Evolutionary conservation across 2,329 filamentous ascomycete species (phyloP).

Genomic region (Penicillium sp.): DNA sequence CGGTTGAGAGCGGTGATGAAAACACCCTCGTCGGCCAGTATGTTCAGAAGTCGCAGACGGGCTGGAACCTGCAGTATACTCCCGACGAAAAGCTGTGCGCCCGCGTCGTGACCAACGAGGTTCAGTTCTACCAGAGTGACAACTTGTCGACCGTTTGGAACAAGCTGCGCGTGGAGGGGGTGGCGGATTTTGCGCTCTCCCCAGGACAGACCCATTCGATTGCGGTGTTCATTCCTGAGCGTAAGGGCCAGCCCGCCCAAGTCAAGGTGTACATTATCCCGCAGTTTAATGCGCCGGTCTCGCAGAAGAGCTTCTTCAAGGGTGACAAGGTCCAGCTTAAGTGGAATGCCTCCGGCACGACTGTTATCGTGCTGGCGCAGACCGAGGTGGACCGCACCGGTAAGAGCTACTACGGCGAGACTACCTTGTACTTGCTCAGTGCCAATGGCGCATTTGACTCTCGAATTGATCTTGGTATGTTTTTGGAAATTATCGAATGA

Average conservation of each 20-base stretch:
- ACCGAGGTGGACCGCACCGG: constrained; percentile 97
- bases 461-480: constrained; percentile 70
- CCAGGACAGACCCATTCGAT: constrained; percentile 88
- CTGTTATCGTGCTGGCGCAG: constrained; percentile 89
- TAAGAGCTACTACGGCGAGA: constrained; percentile 99
- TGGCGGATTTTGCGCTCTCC: constrained; percentile 83
- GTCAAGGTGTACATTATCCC: constrained; percentile 95
- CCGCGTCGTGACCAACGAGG: constrained; percentile 91
- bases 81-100: constrained; percentile 91
- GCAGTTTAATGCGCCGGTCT: constrained; percentile 76
- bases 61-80: constrained; percentile 98
- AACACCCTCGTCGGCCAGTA: constrained; percentile 76
- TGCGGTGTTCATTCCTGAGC: constrained; percentile 92
- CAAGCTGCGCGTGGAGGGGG: constrained; percentile 88
- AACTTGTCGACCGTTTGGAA: constrained; percentile 89
- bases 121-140: constrained; percentile 91
- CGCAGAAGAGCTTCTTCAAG: constrained; percentile 99
- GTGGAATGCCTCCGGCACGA: constrained; percentile 93
- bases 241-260: constrained; percentile 90
- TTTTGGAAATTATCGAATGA: neutral
- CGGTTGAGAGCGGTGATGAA: constrained; percentile 67
- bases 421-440: constrained; percentile 91
- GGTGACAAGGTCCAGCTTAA: constrained; percentile 98
- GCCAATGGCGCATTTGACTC: constrained; percentile 91
- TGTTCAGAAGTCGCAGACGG: constrained; percentile 92